These are phyloP conservation scores for Lithocarpus polystachyus DNA, from an alignment of 306 rosid species.

Conservation along the genomic window DNA sequence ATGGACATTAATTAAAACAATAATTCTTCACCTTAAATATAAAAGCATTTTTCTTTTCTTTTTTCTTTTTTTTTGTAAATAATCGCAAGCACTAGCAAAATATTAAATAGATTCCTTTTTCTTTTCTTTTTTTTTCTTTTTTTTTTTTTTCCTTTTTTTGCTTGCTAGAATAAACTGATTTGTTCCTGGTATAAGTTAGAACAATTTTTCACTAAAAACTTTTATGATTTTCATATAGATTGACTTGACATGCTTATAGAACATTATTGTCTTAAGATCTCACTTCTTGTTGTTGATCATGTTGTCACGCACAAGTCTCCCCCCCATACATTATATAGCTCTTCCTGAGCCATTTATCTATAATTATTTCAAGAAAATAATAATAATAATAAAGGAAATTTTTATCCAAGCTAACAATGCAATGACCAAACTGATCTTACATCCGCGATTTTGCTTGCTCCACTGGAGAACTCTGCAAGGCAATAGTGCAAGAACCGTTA, in stretches of 20 bases:
- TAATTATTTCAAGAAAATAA: background rate
- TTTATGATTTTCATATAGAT: background rate
- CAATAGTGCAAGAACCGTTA: slow-evolving; percentile 2
- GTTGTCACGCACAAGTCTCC: background rate
- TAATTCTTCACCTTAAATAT: no score
- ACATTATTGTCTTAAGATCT: background rate
- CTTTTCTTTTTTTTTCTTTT: no score
- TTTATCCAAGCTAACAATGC: background rate
- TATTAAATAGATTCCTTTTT: no score
- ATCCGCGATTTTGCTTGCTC: slow-evolving; percentile 40
- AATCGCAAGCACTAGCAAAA: no score
- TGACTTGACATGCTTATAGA: background rate
- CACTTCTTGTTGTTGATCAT: background rate
- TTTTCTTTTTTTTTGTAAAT: no score
- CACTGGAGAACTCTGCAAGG: slow-evolving; percentile 40
- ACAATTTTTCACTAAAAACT: background rate
- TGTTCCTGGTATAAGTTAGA: background rate
- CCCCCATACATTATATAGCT: background rate
- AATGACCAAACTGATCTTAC: slow-evolving; percentile 9
- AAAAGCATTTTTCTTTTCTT: no score
- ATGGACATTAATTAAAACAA: no score
- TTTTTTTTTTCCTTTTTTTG: no score
- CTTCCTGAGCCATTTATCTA: background rate
- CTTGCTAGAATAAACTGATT: no score
- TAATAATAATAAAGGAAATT: background rate